Conservation (phyloP, 805 yeast genomes). For the Ogataea minuta region DNA sequence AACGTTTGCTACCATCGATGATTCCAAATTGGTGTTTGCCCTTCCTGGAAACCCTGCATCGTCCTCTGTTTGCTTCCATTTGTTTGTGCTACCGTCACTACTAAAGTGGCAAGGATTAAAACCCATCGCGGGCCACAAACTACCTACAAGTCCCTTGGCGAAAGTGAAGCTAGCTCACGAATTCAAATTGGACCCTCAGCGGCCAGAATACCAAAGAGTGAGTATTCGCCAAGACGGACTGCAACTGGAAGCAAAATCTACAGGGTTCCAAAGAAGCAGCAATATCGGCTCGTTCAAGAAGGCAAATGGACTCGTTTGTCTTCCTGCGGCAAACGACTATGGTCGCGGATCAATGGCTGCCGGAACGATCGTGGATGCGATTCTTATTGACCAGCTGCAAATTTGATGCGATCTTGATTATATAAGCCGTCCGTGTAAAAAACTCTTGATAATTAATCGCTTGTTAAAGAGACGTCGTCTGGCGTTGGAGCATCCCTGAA, state of each 20-base stretch:
- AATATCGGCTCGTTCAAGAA: constrained; percentile 46
- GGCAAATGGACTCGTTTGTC: constrained; percentile 44
- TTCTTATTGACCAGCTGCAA: constrained; percentile 26
- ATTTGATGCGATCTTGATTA: neutral
- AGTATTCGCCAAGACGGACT: constrained; percentile 27
- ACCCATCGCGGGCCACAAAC: constrained; percentile 4
- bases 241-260: constrained; percentile 39
- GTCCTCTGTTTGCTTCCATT: constrained; percentile 45
- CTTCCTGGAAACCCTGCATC: constrained; percentile 60
- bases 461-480: constrained; percentile 3
- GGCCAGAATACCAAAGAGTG: constrained; percentile 54
- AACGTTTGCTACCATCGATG: constrained; percentile 49
- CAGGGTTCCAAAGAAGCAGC: constrained; percentile 53
- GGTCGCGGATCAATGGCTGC: constrained; percentile 12
- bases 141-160: constrained; percentile 34
- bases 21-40: constrained; percentile 41
- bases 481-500: constrained; percentile 2
- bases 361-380: constrained; percentile 29
- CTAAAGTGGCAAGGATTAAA: constrained; percentile 36
- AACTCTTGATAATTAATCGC: neutral
- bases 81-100: constrained; percentile 48
- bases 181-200: constrained; percentile 39
- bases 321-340: constrained; percentile 36
- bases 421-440: constrained; percentile 2
- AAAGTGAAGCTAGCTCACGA: constrained; percentile 34